Evolutionary conservation across 164 flowering plant species (phyloP), one percentile per base, ranked within the genome.

Genomic region (Magnolia sinica): DNA sequence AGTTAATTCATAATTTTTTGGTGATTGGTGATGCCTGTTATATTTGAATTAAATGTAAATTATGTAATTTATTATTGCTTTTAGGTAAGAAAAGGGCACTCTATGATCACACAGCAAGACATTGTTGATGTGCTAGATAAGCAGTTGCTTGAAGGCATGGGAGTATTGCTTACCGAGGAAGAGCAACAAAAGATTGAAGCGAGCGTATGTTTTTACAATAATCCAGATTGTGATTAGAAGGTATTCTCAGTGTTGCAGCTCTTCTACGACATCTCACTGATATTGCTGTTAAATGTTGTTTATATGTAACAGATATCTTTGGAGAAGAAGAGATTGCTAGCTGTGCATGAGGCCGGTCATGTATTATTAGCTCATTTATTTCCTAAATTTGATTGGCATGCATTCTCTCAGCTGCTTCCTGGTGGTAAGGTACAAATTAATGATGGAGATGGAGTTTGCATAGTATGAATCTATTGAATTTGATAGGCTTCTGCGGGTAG

Each of bases 321-420:
- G 29, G 99, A 96, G 75, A 96, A 91, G 87, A 94, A 84, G 82
- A 88, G 87, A 83, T 82, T 94, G 71, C 85, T 96, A 74, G 99
- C 99, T 77, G 94, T 96, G 64, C 99, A 96, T 85, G 99, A 96
- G 86, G 99, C 99, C 80, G 99, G 99, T 76, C 98, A 96, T 77
- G 86, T 96, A 77, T 77, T 96, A 51, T 87, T 96, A 78, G 99
- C 99, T 76, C 99, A 96, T 82, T 80, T 96, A 81, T 96, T 96
- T 83, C 99, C 99, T 77, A 86, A 85, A 59, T 94, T 87, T 87
- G 99, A 96, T 82, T 94, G 98, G 97, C 98, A 96, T 87, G 99
- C 98, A 74, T 96, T 94, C 84, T 94, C 99, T 71, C 99, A 96
- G 87, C 91, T 96, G 72, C 87, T 96, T 29, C 99, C 99, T 76